phyloP scores from a whole-genome alignment of 2,329 filamentous ascomycete species.

The Nemania sp. region DNA sequence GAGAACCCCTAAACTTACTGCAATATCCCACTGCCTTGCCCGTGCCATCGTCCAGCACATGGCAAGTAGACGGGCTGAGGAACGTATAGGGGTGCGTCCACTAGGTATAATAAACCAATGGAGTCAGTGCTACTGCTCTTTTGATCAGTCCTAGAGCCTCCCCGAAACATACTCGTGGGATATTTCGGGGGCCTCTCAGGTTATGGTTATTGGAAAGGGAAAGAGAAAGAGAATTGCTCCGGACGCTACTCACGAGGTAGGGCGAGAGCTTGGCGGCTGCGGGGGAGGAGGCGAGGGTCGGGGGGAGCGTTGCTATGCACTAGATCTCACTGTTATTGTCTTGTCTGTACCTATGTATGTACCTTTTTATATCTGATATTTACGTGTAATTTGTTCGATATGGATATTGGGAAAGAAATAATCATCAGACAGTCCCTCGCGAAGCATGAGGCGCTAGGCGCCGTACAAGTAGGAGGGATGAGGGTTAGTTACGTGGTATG shows the following conservation, averaged over 20 bases:
- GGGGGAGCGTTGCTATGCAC: constrained; percentile 55
- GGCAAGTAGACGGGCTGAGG: constrained; percentile 50
- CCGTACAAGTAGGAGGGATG: too few relatives aligned
- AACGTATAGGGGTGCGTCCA: constrained; percentile 57
- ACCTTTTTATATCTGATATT: not conserved
- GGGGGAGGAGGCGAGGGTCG: constrained; percentile 45
- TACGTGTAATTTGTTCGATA: not conserved
- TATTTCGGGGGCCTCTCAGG: too few relatives aligned
- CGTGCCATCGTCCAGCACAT: constrained; percentile 53
- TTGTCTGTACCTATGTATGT: not conserved
- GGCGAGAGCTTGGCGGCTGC: constrained; percentile 46
- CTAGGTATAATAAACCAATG: too few relatives aligned
- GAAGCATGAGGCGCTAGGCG: not conserved
- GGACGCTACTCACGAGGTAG: too few relatives aligned
- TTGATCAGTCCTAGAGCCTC: too few relatives aligned
- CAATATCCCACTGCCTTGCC: constrained; percentile 55
- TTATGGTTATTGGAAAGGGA: too few relatives aligned
- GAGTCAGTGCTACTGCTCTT: too few relatives aligned
- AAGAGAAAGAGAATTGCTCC: too few relatives aligned
- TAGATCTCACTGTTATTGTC: constrained; percentile 30
- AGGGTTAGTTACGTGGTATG: too few relatives aligned
- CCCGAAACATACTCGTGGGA: too few relatives aligned
- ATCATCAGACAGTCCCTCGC: not conserved
- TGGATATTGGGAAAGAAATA: not conserved
- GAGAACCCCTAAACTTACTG: constrained; percentile 42